A percentile compares a stretch with the other conserved stretches of the same genome.
phyloP scores from a whole-genome alignment of 2,329 filamentous ascomycete species.

The Tolypocladium ophioglossoides region DNA sequence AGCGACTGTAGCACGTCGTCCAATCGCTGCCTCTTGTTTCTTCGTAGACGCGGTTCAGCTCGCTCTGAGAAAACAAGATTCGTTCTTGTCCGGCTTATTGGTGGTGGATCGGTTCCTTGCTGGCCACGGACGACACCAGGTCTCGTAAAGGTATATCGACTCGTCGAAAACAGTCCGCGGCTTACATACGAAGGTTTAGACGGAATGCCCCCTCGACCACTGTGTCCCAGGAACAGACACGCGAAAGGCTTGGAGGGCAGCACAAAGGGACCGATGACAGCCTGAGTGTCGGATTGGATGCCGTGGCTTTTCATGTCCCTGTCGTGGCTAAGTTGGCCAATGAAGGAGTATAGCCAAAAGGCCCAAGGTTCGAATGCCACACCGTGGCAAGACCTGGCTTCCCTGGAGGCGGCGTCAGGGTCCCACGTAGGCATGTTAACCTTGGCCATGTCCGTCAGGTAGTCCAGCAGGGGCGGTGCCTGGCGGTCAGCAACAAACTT shows the following conservation, averaged over 20 bases:
- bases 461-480: slow-evolving; percentile 22
- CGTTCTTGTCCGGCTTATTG: slow-evolving; percentile 5
- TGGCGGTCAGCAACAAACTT: slow-evolving; percentile 18
- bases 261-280: slow-evolving; percentile 24
- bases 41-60: slow-evolving; percentile 12
- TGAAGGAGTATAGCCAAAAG: slow-evolving; percentile 30
- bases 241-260: slow-evolving; percentile 28
- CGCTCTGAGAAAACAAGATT: slow-evolving; percentile 7
- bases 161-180: slow-evolving; percentile 22
- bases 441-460: slow-evolving; percentile 22
- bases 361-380: slow-evolving; percentile 28
- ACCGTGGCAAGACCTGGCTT: slow-evolving; percentile 21
- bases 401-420: slow-evolving; percentile 15
- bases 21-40: slow-evolving; percentile 22
- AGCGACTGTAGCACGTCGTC: slow-evolving; percentile 20
- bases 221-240: slow-evolving; percentile 26
- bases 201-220: slow-evolving; percentile 20
- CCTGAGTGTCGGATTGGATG: slow-evolving; percentile 12
- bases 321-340: slow-evolving; percentile 26
- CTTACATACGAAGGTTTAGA: slow-evolving; percentile 24
- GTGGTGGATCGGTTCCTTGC: slow-evolving; percentile 1
- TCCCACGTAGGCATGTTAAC: slow-evolving; percentile 18
- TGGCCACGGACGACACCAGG: slow-evolving; percentile 3
- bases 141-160: slow-evolving; percentile 22
- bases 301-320: slow-evolving; percentile 17